phyloP scores from a whole-genome alignment of 257 asterid genomes.

The Agastache rugosa region DNA sequence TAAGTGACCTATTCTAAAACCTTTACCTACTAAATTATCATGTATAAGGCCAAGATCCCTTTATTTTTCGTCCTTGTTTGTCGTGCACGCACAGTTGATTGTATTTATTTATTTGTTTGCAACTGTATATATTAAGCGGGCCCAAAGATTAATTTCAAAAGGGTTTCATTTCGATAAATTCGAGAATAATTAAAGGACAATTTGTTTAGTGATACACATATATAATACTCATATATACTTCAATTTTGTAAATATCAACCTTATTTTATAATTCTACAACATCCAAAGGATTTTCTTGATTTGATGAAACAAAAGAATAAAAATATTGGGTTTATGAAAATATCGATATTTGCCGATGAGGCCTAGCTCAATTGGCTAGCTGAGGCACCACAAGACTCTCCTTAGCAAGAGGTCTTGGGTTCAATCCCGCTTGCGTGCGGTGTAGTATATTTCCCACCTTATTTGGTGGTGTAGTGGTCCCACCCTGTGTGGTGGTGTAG shows the following conservation, averaged over 20 bases:
- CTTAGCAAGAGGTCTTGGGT: too few relatives aligned
- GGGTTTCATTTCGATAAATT: not conserved
- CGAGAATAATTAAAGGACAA: not conserved
- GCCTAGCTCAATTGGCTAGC: too few relatives aligned
- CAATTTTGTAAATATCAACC: not conserved
- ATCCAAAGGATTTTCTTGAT: not conserved
- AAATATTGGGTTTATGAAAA: too few relatives aligned
- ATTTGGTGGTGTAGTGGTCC: too few relatives aligned
- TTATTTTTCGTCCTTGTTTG: constrained; percentile 14
- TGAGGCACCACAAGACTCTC: too few relatives aligned
- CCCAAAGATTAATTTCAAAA: not conserved
- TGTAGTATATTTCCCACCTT: too few relatives aligned
- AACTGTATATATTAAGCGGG: not conserved
- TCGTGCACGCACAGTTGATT: constrained; percentile 17
- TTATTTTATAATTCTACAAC: too few relatives aligned
- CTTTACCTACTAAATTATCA: not conserved
- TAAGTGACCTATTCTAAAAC: not conserved
- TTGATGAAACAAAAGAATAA: too few relatives aligned
- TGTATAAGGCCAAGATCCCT: not conserved
- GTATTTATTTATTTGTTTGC: constrained; percentile 16
- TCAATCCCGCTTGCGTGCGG: too few relatives aligned
- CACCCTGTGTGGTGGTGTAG: too few relatives aligned
- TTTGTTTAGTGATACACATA: not conserved
- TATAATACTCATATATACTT: too few relatives aligned
- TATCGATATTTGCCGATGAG: too few relatives aligned